Conservation (phyloP, 768 basidiomycete species). For the Suillus paluster region DNA sequence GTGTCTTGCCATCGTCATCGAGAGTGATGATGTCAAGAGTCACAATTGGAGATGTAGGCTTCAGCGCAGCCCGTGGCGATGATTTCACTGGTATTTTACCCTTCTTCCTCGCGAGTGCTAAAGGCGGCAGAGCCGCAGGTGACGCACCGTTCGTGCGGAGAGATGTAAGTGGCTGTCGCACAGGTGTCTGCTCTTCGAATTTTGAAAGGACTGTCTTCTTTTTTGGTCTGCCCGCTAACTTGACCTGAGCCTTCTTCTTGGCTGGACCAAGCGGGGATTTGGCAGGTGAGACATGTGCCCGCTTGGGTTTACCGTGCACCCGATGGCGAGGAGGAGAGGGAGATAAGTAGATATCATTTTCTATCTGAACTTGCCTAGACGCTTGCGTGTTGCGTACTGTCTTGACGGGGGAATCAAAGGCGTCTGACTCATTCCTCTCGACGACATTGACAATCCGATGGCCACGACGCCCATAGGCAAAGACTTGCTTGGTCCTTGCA, state of each 20-base stretch:
- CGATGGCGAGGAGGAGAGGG: conserved; percentile 21
- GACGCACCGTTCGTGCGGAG: conserved; percentile 36
- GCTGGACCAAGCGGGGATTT: conserved; percentile 28
- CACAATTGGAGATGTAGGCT: conserved; percentile 52
- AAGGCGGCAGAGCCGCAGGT: conserved; percentile 37
- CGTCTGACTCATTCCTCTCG: conserved; percentile 26
- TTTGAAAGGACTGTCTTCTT: conserved; percentile 21
- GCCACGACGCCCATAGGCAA: conserved; percentile 65
- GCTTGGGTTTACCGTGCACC: conserved; percentile 17
- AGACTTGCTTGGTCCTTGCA: conserved; percentile 65
- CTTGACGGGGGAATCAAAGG: conserved; percentile 10
- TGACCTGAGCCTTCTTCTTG: conserved; percentile 33
- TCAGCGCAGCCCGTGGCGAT: conserved; percentile 32
- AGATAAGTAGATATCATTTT: conserved; percentile 30
- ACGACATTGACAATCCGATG: conserved; percentile 59
- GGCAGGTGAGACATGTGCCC: conserved; percentile 21
- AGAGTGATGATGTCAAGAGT: conserved; percentile 71
- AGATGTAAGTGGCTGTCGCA: conserved; percentile 46
- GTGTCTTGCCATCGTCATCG: conserved; percentile 59
- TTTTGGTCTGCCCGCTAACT: conserved; percentile 12
- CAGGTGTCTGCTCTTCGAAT: conserved; percentile 20
- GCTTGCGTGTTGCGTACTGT: neutral
- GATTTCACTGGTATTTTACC: conserved; percentile 18
- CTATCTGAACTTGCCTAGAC: conserved; percentile 18
- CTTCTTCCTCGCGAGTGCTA: conserved; percentile 27